Percentiles rank a stretch among this genome's conserved stretches.
Conservation (phyloP, 768 basidiomycete genomes). For the Suillus bovinus region DNA sequence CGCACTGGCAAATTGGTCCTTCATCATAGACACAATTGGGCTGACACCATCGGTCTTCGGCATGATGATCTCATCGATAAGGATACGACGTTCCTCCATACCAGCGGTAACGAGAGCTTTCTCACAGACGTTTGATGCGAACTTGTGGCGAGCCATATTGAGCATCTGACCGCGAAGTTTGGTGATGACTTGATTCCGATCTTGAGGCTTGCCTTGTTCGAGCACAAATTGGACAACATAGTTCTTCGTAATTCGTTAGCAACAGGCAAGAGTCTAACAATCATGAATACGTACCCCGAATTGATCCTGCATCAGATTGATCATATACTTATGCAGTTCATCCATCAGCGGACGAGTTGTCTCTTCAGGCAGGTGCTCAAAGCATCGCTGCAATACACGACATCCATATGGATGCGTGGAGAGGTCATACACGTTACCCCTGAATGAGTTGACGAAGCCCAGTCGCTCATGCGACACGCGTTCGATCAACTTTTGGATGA, state of each 20-base stretch:
- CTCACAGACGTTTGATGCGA: constrained; percentile 95
- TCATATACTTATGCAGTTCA: constrained; percentile 73
- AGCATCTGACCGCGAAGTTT: constrained; percentile 79
- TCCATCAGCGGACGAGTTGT: constrained; percentile 74
- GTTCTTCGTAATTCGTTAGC: constrained; percentile 52
- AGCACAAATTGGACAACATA: constrained; percentile 96
- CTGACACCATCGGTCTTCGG: constrained; percentile 64
- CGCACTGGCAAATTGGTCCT: constrained; percentile 88
- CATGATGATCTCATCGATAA: constrained; percentile 83
- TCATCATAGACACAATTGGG: constrained; percentile 72
- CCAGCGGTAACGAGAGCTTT: constrained; percentile 77
- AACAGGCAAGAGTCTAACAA: neutral
- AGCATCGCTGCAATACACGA: constrained; percentile 89
- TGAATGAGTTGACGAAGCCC: constrained; percentile 72
- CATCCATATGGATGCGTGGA: constrained; percentile 92
- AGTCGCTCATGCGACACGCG: constrained; percentile 75
- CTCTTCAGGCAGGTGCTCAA: constrained; percentile 77
- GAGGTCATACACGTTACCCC: constrained; percentile 76
- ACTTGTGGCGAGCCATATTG: constrained; percentile 83
- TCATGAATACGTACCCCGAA: constrained; percentile 67
- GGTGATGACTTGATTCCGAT: constrained; percentile 63
- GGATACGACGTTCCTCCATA: constrained; percentile 57
- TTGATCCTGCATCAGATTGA: constrained; percentile 83
- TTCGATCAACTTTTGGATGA: constrained; percentile 87
- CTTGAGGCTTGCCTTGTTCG: constrained; percentile 72